Evolutionary conservation across 371 early-diverging fungal genomes (phyloP).

Genomic region (Circinella minor): DNA sequence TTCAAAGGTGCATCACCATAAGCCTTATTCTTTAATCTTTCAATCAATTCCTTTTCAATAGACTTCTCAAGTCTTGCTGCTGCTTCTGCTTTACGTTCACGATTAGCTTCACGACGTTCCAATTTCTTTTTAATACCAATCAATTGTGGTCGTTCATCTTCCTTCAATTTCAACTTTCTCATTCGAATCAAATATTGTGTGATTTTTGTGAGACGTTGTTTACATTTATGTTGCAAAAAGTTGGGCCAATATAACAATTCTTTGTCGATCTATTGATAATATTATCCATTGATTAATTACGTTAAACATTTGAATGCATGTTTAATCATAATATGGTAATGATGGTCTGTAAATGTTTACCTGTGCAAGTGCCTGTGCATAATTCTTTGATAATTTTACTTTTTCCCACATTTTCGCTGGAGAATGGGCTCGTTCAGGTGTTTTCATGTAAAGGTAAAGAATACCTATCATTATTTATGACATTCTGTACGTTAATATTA

Average conservation of each 20-base stretch:
- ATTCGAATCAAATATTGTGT: conserved; percentile 97
- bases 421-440: conserved; percentile 96
- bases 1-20: conserved; percentile 91
- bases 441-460: conserved; percentile 94
- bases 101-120: conserved; percentile 88
- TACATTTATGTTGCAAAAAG: conserved; percentile 96
- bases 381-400: conserved; percentile 92
- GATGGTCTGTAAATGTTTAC: no score
- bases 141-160: conserved; percentile 74
- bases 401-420: conserved; percentile 97
- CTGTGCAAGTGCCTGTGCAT: conserved; percentile 89
- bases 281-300: background rate
- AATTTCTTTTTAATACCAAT: conserved; percentile 94
- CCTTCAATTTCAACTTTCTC: conserved; percentile 89
- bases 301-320: background rate
- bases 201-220: conserved; percentile 97
- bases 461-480: conserved; percentile 49
- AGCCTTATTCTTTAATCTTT: conserved; percentile 92
- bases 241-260: conserved; percentile 94
- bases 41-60: conserved; percentile 97
- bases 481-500: background rate
- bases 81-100: conserved; percentile 94
- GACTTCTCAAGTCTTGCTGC: conserved; percentile 95
- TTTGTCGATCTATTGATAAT: conserved; percentile 81
- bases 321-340: no score